These are phyloP conservation scores for Xylaria hypoxylon DNA, from an alignment of 2,329 filamentous ascomycete species.

Conservation along the genomic window DNA sequence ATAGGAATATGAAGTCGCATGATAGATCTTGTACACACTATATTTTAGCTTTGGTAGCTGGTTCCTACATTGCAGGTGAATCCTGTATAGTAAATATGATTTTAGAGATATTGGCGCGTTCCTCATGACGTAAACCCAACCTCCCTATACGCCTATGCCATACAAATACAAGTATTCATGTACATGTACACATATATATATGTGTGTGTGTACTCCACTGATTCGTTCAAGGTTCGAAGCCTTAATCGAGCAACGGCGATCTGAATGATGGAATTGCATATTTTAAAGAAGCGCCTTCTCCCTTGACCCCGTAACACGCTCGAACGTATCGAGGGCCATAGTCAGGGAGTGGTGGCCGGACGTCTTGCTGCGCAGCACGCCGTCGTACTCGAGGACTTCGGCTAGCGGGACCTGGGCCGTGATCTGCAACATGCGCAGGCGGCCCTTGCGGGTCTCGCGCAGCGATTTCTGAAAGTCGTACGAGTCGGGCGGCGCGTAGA, in stretches of 20 bases:
- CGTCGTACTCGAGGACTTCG: constrained; percentile 96
- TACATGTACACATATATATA: neutral
- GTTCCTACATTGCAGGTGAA: neutral
- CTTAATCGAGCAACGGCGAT: neutral
- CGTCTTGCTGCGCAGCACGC: constrained; percentile 88
- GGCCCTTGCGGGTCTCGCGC: constrained; percentile 61
- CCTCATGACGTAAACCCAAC: neutral
- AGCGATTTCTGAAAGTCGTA: constrained; percentile 73
- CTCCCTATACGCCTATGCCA: neutral
- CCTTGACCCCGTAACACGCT: constrained; percentile 64
- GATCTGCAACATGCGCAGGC: constrained; percentile 70
- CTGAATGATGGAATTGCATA: neutral
- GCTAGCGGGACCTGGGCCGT: constrained; percentile 90
- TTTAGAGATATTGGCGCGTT: neutral
- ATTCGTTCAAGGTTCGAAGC: no score
- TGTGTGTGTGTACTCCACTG: no score
- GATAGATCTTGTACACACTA: neutral
- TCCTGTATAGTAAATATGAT: neutral
- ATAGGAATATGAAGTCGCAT: neutral
- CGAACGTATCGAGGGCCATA: constrained; percentile 69
- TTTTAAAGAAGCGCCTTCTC: constrained; percentile 57
- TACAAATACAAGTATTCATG: neutral
- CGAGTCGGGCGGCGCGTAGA: constrained; percentile 91
- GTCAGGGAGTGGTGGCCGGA: constrained; percentile 77
- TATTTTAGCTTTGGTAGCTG: constrained; percentile 4